A percentile compares a stretch with the other conserved stretches of the same genome.
Evolutionary conservation across 1,284 basidiomycete genomes (phyloP).

Genomic region (Irpex rosettiformis): DNA sequence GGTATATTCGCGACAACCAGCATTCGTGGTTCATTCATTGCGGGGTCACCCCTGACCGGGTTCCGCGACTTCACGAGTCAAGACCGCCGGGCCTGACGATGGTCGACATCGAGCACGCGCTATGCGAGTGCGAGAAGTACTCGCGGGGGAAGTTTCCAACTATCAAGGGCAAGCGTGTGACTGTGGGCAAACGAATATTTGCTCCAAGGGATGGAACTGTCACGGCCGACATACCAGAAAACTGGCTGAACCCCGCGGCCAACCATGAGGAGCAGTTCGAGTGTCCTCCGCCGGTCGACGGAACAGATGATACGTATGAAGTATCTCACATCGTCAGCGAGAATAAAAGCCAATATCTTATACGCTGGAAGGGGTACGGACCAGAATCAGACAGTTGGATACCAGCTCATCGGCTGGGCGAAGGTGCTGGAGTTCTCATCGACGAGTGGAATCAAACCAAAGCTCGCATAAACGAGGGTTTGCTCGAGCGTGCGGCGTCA

Average conservation of each 20-base stretch:
- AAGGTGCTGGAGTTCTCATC: slow-evolving; percentile 30
- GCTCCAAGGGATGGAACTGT: slow-evolving; percentile 19
- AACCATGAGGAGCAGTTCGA: slow-evolving; percentile 10
- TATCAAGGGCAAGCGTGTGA: slow-evolving; percentile 27
- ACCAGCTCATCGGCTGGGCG: slow-evolving; percentile 29
- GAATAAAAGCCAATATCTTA: slow-evolving; percentile 30
- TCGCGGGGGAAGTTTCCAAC: slow-evolving; percentile 30
- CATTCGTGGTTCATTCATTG: slow-evolving; percentile 34
- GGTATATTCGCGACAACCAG: slow-evolving; percentile 36
- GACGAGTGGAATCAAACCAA: slow-evolving; percentile 28
- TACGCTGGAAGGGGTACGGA: slow-evolving; percentile 46
- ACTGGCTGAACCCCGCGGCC: slow-evolving; percentile 23
- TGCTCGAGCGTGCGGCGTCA: slow-evolving; percentile 18
- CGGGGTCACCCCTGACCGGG: slow-evolving; percentile 24
- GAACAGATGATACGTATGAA: slow-evolving; percentile 24
- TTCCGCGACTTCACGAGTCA: slow-evolving; percentile 26
- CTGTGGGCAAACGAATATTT: slow-evolving; percentile 20
- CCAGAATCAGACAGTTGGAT: slow-evolving; percentile 47
- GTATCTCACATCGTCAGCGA: slow-evolving; percentile 35
- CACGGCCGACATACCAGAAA: slow-evolving; percentile 29
- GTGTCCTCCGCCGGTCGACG: slow-evolving; percentile 21
- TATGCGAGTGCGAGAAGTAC: slow-evolving; percentile 45
- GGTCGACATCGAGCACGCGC: slow-evolving; percentile 43
- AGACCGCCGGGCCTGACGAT: slow-evolving; percentile 27
- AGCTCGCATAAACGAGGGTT: slow-evolving; percentile 21